Conservation (phyloP, 192 early-diverging fungal genomes). For the Coemansia brasiliensis region DNA sequence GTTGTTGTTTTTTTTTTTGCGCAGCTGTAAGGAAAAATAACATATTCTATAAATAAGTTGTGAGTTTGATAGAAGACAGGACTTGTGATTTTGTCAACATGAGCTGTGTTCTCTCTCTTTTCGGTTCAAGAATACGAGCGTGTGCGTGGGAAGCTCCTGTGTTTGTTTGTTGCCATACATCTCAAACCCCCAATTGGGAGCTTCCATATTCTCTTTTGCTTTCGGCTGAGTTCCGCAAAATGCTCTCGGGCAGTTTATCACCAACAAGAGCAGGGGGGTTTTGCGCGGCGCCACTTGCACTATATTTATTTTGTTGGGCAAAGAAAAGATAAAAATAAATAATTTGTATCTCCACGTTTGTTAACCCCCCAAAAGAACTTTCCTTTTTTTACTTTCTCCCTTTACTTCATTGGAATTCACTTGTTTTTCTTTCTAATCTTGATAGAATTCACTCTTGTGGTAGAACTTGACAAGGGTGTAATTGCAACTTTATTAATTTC, state of each 20-base stretch:
- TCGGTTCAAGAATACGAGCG: background rate
- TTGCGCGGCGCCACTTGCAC: background rate
- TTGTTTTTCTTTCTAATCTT: background rate
- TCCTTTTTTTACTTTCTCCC: too few species aligned
- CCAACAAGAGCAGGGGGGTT: background rate
- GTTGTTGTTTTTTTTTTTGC: background rate
- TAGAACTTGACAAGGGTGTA: too few species aligned
- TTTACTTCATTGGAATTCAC: background rate
- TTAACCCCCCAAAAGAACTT: background rate
- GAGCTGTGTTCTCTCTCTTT: too few species aligned
- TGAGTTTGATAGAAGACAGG: too few species aligned
- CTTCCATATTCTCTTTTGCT: too few species aligned
- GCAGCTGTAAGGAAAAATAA: too few species aligned
- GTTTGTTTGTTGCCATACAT: background rate
- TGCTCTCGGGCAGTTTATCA: constrained; percentile 4
- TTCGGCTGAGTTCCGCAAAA: too few species aligned
- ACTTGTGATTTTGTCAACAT: too few species aligned
- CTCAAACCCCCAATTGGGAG: too few species aligned
- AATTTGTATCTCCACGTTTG: background rate
- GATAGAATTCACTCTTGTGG: too few species aligned
- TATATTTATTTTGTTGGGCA: constrained; percentile 4
- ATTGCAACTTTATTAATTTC: too few species aligned
- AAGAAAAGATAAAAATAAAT: constrained; percentile 2
- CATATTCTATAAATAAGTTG: too few species aligned
- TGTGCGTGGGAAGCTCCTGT: constrained; percentile 8